Percentiles rank a stretch among this genome's conserved stretches.
phyloP scores from a whole-genome alignment of 345 rosid species.

The Heritiera littoralis region DNA sequence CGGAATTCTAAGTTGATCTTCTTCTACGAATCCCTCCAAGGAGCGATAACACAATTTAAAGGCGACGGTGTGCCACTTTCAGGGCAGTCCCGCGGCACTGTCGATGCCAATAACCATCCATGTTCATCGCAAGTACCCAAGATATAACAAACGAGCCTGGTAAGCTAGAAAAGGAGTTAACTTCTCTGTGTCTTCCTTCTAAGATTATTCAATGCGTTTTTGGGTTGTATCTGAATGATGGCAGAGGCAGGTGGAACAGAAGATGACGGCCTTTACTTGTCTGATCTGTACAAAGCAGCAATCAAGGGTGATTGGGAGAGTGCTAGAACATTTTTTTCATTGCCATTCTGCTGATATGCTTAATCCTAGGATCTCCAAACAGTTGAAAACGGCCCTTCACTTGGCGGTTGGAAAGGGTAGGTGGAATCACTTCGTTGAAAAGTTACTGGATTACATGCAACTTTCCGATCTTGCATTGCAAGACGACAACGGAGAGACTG shows the following conservation, averaged over 20 bases:
- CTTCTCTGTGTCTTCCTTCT: not conserved
- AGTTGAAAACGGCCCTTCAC: not conserved
- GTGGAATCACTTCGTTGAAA: not conserved
- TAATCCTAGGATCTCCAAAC: not conserved
- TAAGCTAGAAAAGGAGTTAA: not conserved
- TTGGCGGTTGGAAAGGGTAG: constrained; percentile 1
- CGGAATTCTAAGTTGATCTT: not conserved
- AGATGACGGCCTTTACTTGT: constrained; percentile 7
- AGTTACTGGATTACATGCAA: constrained; percentile 2
- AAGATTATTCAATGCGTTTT: not conserved
- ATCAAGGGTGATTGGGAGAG: constrained; percentile 21
- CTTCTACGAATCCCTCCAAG: too few species aligned
- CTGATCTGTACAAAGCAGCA: constrained; percentile 20
- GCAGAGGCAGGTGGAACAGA: not conserved
- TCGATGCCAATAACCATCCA: not conserved
- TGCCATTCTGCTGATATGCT: not conserved
- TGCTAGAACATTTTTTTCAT: not conserved
- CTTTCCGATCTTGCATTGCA: not conserved
- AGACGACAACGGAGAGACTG: constrained; percentile 18
- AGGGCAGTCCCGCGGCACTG: not conserved
- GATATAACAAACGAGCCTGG: not conserved
- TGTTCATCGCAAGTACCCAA: not conserved
- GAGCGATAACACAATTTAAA: not conserved
- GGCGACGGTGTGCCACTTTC: not conserved
- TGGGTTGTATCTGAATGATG: not conserved